Evolutionary conservation across 208 protist genomes (phyloP), one percentile per base, ranked within the genome.

Genomic region (Acanthamoeba quina): DNA sequence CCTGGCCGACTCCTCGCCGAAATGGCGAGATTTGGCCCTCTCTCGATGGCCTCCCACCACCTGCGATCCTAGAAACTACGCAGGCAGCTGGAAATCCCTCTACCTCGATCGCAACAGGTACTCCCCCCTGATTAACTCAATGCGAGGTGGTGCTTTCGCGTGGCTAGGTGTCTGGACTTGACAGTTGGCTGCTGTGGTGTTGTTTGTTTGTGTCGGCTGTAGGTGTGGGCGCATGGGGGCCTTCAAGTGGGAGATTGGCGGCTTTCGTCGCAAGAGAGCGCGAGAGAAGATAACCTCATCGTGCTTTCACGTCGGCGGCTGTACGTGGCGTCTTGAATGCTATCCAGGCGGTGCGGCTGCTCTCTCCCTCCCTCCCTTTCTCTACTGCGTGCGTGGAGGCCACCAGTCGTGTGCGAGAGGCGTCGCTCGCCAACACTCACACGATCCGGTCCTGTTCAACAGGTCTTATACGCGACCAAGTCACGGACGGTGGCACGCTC

Each of bases 61-160:
- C 2, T 83, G 74, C 44, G 47, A 83, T 34, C 15, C 29, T 54
- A 0, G 47, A 7, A 83, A 83, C 47, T 83, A 83, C 21, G 44
- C 15, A 24, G 74, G 74, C 47, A 56, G 74, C n/a, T 83, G 74
- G 74, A 83, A 83, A 58, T 49, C 74, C 6, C 74, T 83, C n/a
- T 83, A 83, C 74, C 74, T 83, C 44, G 74, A 83, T 21, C 74
- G 74, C 13, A 83, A 83, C 74, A 83, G 74, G 74, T 83, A 58
- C 74, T 7, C n/a, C 19, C 37, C 13, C 7, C 31, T 41, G 26
- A 7, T 3, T 26, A 26, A n/a, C 1, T 64, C 58, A 19, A 13
- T 47, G 41, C 41, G 41, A 47, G 41, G 41, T 1, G 6, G 41
- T 1, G 2, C 41, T 47, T 47, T 47, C 41, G 41, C 41, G 41